phyloP scores from a whole-genome alignment of 2,329 filamentous ascomycete species.

The Lasiodiplodia hormozganensis region DNA sequence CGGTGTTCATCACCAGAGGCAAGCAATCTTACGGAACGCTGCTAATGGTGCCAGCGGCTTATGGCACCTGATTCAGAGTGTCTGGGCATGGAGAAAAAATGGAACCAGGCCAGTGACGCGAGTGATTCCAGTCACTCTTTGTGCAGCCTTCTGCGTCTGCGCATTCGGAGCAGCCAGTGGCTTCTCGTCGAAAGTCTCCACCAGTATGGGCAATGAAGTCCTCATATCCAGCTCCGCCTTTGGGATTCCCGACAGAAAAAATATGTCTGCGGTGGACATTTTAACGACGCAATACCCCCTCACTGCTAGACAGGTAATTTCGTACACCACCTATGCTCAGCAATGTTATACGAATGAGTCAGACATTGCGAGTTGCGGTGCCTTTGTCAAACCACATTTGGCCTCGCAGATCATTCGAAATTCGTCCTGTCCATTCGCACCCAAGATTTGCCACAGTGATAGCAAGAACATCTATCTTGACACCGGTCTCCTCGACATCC shows the following conservation, averaged over 20 bases:
- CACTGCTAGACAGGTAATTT: too few relatives aligned
- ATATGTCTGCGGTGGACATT: too few relatives aligned
- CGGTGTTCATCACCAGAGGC: conserved; percentile 36
- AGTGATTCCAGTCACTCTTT: conserved; percentile 15
- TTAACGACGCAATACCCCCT: too few relatives aligned
- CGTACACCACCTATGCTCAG: not conserved
- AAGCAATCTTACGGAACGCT: conserved; percentile 29
- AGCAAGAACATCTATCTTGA: conserved; percentile 33
- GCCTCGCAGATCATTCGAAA: conserved; percentile 24
- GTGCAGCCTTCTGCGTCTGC: not conserved
- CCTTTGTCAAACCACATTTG: conserved; percentile 25
- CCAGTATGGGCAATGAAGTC: too few relatives aligned
- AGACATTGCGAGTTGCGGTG: conserved; percentile 9
- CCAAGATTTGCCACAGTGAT: conserved; percentile 27
- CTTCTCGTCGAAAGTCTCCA: conserved; percentile 14
- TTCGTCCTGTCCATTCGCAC: conserved; percentile 31
- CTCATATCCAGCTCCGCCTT: too few relatives aligned
- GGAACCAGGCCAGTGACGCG: conserved; percentile 19
- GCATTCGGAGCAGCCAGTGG: conserved; percentile 26
- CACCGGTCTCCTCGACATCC: conserved; percentile 34
- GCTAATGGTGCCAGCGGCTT: conserved; percentile 2
- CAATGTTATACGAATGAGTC: conserved; percentile 15
- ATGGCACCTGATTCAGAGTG: not conserved
- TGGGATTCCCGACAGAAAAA: too few relatives aligned
- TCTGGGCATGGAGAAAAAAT: conserved; percentile 17